phyloP scores from a whole-genome alignment of 352 stramenopile species.

The Pythium diclinum region DNA sequence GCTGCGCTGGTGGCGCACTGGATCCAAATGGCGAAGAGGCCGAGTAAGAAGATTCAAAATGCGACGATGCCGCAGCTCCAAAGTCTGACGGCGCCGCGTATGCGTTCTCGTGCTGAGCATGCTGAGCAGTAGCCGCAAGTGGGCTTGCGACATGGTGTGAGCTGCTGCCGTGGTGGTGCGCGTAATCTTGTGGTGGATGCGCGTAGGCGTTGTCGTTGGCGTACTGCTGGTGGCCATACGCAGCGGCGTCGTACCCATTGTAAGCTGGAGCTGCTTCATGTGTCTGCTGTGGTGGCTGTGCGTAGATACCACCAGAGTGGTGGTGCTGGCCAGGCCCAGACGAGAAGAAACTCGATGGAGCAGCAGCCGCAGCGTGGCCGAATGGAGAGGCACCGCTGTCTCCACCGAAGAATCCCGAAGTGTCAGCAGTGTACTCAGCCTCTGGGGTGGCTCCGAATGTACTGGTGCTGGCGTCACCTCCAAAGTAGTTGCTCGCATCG shows the following conservation, averaged over 20 bases:
- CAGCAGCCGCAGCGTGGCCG: background rate
- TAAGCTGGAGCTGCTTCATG: constrained; percentile 2
- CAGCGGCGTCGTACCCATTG: background rate
- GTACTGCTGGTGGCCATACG: constrained; percentile 11
- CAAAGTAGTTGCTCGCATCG: background rate
- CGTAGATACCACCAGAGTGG: constrained; percentile 23
- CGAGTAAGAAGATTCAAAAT: constrained; percentile 7
- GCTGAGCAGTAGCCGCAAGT: background rate
- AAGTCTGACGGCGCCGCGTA: background rate
- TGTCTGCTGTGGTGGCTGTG: constrained; percentile 9
- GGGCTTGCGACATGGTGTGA: constrained; percentile 1
- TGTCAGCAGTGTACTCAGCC: constrained; percentile 10
- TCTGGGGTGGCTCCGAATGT: constrained; percentile 4
- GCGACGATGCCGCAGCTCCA: background rate
- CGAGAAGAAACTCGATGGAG: constrained; percentile 42
- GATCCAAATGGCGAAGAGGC: background rate
- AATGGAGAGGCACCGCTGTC: constrained; percentile 19
- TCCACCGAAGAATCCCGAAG: constrained; percentile 36
- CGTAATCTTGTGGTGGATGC: background rate
- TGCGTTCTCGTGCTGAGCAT: background rate
- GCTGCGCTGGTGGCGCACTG: background rate
- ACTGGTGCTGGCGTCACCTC: background rate
- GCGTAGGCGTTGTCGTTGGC: constrained; percentile 6
- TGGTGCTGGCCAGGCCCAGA: constrained; percentile 28
- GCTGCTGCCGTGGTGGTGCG: background rate